These are phyloP conservation scores for Copromyces sp. DNA, from an alignment of 495 filamentous ascomycete genomes.

Conservation along the genomic window DNA sequence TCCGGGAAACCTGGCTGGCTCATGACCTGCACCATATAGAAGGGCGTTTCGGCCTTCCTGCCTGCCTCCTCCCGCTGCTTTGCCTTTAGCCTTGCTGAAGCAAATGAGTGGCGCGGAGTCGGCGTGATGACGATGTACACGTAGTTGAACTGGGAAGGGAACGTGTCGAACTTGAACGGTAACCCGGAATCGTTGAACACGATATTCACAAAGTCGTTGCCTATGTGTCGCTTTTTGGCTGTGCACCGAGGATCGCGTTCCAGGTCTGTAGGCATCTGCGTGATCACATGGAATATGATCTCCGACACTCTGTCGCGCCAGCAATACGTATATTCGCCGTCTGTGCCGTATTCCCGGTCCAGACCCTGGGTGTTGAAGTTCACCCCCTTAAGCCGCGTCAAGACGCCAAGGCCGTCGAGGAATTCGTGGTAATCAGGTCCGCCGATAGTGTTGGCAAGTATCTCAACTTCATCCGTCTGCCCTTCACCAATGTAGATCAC, in stretches of 20 bases:
- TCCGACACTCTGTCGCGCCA: conserved; percentile 94
- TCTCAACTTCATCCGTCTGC: conserved; percentile 70
- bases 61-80: conserved; percentile 28
- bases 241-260: conserved; percentile 63
- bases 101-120: conserved; percentile 55
- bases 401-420: conserved; percentile 65
- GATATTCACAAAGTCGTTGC: conserved; percentile 97
- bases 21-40: conserved; percentile 78
- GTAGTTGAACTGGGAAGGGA: conserved; percentile 87
- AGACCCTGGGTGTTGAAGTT: conserved; percentile 90
- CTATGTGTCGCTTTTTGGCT: conserved; percentile 88
- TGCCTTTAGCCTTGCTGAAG: conserved; percentile 35
- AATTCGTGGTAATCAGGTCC: conserved; percentile 80
- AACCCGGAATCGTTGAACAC: conserved; percentile 91
- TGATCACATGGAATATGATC: conserved; percentile 89
- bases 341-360: conserved; percentile 60
- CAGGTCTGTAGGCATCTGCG: conserved; percentile 88
- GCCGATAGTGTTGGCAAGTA: conserved; percentile 74
- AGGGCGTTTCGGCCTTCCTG: conserved; percentile 35
- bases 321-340: conserved; percentile 79
- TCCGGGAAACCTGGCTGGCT: conserved; percentile 77
- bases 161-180: conserved; percentile 81
- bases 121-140: conserved; percentile 95
- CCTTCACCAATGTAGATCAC: conserved; percentile 83
- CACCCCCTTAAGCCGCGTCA: conserved; percentile 67